These are phyloP conservation scores for Talaromyces nanjingensis DNA, from an alignment of 495 filamentous ascomycete species.

Conservation along the genomic window DNA sequence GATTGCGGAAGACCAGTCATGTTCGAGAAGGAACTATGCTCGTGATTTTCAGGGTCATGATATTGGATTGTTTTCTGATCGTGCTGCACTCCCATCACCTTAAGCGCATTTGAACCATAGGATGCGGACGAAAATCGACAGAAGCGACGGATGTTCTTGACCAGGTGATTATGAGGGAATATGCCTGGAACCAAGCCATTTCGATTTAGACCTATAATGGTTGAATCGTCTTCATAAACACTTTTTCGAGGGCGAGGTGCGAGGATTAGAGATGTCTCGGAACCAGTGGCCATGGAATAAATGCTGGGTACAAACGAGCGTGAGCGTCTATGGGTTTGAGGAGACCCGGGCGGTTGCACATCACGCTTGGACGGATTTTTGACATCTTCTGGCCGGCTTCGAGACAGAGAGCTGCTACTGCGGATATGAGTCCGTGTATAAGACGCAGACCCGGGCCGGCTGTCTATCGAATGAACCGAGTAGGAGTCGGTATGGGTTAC, in stretches of 20 bases:
- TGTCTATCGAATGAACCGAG: constrained; percentile 41
- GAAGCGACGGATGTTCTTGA: constrained; percentile 66
- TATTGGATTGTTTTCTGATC: constrained; percentile 31
- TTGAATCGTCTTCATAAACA: constrained; percentile 48
- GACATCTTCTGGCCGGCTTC: constrained; percentile 38
- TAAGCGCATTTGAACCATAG: constrained; percentile 65
- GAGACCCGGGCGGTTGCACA: background rate
- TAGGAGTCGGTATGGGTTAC: constrained; percentile 55
- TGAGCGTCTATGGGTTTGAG: background rate
- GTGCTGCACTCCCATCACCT: constrained; percentile 59
- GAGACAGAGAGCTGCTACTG: constrained; percentile 40
- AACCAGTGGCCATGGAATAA: constrained; percentile 62
- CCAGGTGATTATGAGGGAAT: constrained; percentile 60
- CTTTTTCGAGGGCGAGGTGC: constrained; percentile 45
- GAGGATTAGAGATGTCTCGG: constrained; percentile 56
- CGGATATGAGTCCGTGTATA: constrained; percentile 37
- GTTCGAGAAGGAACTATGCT: constrained; percentile 65
- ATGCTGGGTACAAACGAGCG: constrained; percentile 50
- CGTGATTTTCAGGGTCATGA: constrained; percentile 44
- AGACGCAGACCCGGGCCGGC: constrained; percentile 43
- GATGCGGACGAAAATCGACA: constrained; percentile 72
- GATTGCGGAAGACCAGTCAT: constrained; percentile 60
- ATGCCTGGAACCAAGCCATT: constrained; percentile 54
- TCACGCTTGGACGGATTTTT: constrained; percentile 15
- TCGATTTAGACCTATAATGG: constrained; percentile 47